Evolutionary conservation across 371 early-diverging fungal species (phyloP).

Genomic region (Mortierella sp.): DNA sequence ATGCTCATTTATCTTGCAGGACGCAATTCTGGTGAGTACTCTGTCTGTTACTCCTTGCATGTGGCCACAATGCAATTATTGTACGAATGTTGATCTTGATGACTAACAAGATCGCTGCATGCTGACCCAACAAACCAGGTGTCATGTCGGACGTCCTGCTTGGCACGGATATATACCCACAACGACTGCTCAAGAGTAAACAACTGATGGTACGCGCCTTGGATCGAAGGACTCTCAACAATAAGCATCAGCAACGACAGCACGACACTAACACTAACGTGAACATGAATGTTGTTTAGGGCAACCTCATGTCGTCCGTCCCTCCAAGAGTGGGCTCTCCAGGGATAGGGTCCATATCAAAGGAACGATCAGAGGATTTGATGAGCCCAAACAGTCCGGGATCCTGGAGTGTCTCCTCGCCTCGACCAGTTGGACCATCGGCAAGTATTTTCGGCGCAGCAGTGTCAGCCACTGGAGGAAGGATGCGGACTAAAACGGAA

Average conservation of each 20-base stretch:
- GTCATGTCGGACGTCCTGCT: slow-evolving; percentile 54
- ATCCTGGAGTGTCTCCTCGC: slow-evolving; percentile 8
- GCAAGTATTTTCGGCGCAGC: slow-evolving; percentile 31
- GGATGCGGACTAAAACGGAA: slow-evolving; percentile 36
- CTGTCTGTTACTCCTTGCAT: no score
- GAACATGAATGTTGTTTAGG: no score
- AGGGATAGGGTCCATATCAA: slow-evolving; percentile 24
- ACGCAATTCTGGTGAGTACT: slow-evolving; percentile 36
- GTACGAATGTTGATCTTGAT: no score
- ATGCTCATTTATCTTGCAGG: slow-evolving; percentile 50
- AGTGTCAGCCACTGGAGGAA: slow-evolving; percentile 28
- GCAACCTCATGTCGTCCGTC: slow-evolving; percentile 31
- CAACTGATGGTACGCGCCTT: slow-evolving; percentile 36
- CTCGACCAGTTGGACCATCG: slow-evolving; percentile 4
- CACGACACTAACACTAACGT: no score
- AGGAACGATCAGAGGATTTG: slow-evolving; percentile 33
- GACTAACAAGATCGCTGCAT: no score
- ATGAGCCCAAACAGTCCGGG: slow-evolving; percentile 18
- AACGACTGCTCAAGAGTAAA: slow-evolving; percentile 46
- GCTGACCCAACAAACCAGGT: no score
- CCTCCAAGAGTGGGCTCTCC: slow-evolving; percentile 3
- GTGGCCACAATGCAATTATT: no score
- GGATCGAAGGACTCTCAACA: background rate
- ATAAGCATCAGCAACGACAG: background rate
- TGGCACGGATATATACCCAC: slow-evolving; percentile 54